Evolutionary conservation across 768 basidiomycete species (phyloP).

Genomic region (Tylopilus subfusipes): DNA sequence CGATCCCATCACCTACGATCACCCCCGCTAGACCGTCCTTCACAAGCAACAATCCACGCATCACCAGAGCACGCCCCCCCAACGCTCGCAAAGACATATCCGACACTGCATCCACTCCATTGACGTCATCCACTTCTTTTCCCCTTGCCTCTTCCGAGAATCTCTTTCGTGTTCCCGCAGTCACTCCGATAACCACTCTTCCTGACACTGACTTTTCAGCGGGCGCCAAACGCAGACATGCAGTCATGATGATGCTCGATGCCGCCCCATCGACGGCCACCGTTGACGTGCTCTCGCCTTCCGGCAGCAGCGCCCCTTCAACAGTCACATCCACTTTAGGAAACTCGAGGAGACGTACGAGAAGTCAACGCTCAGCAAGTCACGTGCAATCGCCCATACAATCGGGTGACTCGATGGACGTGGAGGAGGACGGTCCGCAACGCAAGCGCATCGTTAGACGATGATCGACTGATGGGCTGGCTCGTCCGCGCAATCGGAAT

Average conservation of each 20-base stretch:
- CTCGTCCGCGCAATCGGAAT: neutral
- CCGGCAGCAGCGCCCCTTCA: conserved; percentile 30
- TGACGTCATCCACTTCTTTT: conserved; percentile 15
- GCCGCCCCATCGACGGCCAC: conserved; percentile 40
- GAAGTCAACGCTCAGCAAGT: conserved; percentile 43
- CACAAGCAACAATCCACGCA: conserved; percentile 18
- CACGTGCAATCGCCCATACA: conserved; percentile 39
- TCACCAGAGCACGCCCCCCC: conserved; percentile 29
- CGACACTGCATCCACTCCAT: conserved; percentile 19
- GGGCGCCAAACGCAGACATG: conserved; percentile 72
- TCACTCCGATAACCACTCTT: conserved; percentile 31
- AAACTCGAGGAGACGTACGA: conserved; percentile 50
- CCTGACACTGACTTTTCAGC: conserved; percentile 38
- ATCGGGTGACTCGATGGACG: conserved; percentile 58
- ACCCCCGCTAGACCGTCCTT: conserved; percentile 15
- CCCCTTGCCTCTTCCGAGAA: conserved; percentile 31
- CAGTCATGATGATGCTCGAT: conserved; percentile 76
- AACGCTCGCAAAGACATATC: conserved; percentile 28
- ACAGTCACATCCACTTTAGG: conserved; percentile 23
- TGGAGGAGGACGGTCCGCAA: conserved; percentile 74
- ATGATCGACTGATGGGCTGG: conserved; percentile 24
- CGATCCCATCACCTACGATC: conserved; percentile 31
- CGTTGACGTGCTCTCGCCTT: conserved; percentile 36
- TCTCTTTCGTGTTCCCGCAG: conserved; percentile 23
- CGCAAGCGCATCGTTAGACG: conserved; percentile 70